Evolutionary conservation across 768 basidiomycete genomes (phyloP).

Genomic region (Cantharellus anzutake): DNA sequence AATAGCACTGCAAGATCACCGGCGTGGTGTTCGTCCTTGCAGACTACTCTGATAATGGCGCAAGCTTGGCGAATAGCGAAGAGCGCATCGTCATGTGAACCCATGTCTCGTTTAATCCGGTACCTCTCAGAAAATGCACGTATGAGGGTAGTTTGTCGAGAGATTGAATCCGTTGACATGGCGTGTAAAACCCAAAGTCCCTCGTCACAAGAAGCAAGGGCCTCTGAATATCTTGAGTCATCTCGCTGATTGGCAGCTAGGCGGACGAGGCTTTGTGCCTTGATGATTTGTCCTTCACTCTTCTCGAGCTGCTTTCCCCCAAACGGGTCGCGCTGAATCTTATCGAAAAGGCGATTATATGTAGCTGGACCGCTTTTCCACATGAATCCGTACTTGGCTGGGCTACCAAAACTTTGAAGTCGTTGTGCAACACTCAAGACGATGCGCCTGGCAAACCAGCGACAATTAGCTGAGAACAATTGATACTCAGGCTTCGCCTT

Average conservation of each 20-base stretch:
- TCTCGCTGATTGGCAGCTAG: background rate
- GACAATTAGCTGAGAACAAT: background rate
- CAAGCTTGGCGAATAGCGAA: background rate
- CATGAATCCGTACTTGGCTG: background rate
- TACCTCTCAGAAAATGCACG: background rate
- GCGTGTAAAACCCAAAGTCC: background rate
- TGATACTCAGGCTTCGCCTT: background rate
- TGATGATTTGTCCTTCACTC: background rate
- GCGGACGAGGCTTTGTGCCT: background rate
- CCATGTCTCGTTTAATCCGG: background rate
- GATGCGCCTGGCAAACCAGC: background rate
- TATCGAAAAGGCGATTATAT: background rate
- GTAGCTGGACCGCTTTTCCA: background rate
- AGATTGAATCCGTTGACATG: background rate
- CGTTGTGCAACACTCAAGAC: background rate
- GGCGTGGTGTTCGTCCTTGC: background rate
- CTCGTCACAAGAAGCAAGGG: background rate
- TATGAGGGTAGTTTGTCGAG: background rate
- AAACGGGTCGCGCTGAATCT: background rate
- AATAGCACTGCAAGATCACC: background rate
- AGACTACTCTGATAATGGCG: background rate
- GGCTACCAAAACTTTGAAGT: background rate
- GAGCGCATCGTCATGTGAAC: background rate
- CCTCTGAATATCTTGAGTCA: background rate
- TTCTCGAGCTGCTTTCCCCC: background rate